These are phyloP conservation scores for Trichophaea hybrida DNA, from an alignment of 2,329 filamentous ascomycete species.

Conservation along the genomic window DNA sequence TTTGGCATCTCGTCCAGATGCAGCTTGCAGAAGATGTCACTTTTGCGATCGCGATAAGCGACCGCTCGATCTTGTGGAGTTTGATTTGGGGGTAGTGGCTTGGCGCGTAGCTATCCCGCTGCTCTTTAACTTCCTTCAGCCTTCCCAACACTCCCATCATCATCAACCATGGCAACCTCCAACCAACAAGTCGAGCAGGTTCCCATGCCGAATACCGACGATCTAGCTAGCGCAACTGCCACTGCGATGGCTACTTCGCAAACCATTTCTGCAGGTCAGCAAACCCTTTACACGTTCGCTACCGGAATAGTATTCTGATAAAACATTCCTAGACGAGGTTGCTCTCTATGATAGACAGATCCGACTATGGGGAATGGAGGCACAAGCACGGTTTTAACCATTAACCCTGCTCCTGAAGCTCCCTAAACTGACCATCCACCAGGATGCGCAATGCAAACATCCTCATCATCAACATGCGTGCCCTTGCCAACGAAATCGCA, in stretches of 20 bases:
- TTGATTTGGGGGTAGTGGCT: slow-evolving; percentile 5
- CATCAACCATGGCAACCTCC: not conserved
- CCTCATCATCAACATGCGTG: slow-evolving; percentile 74
- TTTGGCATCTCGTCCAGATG: no score
- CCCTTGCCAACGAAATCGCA: slow-evolving; percentile 82
- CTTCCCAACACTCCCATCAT: not conserved
- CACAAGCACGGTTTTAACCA: slow-evolving; percentile 53
- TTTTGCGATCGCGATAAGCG: not conserved
- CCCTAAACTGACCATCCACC: slow-evolving; percentile 1
- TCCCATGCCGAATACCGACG: not conserved
- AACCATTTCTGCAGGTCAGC: slow-evolving; percentile 19
- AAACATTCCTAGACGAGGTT: slow-evolving; percentile 59
- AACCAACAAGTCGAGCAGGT: not conserved
- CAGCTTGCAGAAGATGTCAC: no score
- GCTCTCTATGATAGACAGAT: slow-evolving; percentile 96
- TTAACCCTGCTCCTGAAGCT: not conserved
- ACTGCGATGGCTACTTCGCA: slow-evolving; percentile 12
- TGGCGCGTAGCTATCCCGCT: not conserved
- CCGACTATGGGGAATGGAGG: slow-evolving; percentile 88
- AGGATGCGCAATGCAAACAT: slow-evolving; percentile 81
- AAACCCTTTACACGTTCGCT: not conserved
- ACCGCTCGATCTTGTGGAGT: slow-evolving; percentile 13
- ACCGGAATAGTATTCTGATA: not conserved
- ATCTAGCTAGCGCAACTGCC: not conserved
- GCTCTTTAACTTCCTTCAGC: not conserved